Evolutionary conservation across 2,329 filamentous ascomycete species (phyloP).

Genomic region (Lecanicillium sp.): DNA sequence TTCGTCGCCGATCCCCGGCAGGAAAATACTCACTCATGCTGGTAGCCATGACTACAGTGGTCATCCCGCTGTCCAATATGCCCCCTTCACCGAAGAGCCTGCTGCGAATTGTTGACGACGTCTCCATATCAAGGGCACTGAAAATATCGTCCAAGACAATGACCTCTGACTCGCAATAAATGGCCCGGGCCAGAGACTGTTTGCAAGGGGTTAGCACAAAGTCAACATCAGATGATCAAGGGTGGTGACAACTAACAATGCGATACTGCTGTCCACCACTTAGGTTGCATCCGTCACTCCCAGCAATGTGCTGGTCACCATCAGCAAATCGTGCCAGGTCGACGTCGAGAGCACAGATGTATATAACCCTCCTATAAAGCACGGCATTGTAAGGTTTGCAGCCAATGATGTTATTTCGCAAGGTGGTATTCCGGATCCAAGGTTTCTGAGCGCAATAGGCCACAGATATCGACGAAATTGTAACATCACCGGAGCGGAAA

Average conservation of each 20-base stretch:
- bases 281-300: constrained; percentile 27
- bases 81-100: constrained; percentile 12
- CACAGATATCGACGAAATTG: constrained; percentile 19
- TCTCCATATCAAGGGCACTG: constrained; percentile 14
- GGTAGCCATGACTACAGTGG: constrained; percentile 14
- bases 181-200: constrained; percentile 1
- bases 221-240: not conserved
- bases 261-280: constrained; percentile 32
- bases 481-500: constrained; percentile 19
- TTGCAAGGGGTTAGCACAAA: not conserved
- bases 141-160: constrained; percentile 15
- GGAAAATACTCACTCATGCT: constrained; percentile 11
- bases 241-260: constrained; percentile 20
- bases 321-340: constrained; percentile 23
- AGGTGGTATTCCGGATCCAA: constrained; percentile 29
- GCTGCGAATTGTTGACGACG: not conserved
- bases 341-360: constrained; percentile 28
- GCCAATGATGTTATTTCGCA: constrained; percentile 31
- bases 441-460: constrained; percentile 28
- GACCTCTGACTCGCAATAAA: constrained; percentile 9
- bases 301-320: constrained; percentile 23
- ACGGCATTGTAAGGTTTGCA: constrained; percentile 24
- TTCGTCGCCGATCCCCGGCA: too few species aligned
- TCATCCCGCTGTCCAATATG: constrained; percentile 4
- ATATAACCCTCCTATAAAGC: constrained; percentile 28